phyloP scores from a whole-genome alignment of 2,329 filamentous ascomycete species.

The Botrytis fragariae region DNA sequence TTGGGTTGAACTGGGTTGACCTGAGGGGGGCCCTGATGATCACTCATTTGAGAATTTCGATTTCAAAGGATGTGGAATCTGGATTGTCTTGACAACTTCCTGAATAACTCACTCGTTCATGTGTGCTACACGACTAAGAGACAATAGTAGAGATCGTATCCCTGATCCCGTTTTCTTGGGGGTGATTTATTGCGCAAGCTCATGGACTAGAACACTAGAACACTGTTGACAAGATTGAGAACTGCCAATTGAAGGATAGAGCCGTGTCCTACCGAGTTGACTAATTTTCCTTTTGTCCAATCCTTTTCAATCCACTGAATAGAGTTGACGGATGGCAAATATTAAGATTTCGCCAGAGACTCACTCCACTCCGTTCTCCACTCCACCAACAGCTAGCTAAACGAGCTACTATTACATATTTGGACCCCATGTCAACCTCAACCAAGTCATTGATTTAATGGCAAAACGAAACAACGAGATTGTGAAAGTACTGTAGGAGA shows the following conservation, averaged over 20 bases:
- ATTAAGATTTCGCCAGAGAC: conserved; percentile 3
- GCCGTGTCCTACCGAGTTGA: background rate
- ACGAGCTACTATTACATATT: background rate
- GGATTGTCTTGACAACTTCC: conserved; percentile 12
- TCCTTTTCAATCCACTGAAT: background rate
- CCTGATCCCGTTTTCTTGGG: background rate
- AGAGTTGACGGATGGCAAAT: conserved; percentile 1
- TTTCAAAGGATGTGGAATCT: background rate
- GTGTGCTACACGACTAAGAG: conserved; percentile 4
- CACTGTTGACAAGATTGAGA: background rate
- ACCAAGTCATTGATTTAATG: background rate
- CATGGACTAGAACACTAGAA: background rate
- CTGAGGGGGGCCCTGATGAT: conserved; percentile 8
- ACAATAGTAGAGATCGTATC: conserved; percentile 1
- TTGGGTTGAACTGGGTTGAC: background rate
- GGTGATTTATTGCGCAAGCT: conserved; percentile 14
- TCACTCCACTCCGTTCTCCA: background rate
- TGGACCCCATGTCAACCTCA: conserved; percentile 5
- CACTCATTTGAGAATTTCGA: background rate
- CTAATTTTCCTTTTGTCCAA: conserved; percentile 2
- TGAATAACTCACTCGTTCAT: conserved; percentile 10
- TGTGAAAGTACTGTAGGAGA: background rate
- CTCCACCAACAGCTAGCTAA: background rate
- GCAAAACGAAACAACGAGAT: background rate
- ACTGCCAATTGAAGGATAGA: conserved; percentile 14